Evolutionary conservation across 129 eudicot species (phyloP).

Genomic region (Arctium lappa): DNA sequence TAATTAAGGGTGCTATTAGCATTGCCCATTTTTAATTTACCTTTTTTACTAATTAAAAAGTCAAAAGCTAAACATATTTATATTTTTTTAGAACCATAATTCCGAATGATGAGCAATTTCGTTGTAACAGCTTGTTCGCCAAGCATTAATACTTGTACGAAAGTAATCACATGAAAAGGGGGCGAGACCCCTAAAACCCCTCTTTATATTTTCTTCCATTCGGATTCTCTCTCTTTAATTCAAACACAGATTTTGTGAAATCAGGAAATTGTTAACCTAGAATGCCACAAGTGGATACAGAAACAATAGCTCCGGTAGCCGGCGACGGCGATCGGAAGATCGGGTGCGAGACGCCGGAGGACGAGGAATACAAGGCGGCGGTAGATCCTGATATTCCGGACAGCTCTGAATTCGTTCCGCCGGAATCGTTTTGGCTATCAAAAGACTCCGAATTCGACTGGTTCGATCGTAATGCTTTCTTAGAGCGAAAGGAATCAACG

Average conservation of each 20-base stretch:
- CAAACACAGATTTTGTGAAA: not conserved
- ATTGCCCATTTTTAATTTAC: not conserved
- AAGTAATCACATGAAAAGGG: not conserved
- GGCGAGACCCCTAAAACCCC: conserved; percentile 3
- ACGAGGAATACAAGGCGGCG: not conserved
- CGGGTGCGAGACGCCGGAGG: conserved; percentile 3
- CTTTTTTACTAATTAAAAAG: not conserved
- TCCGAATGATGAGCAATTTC: not conserved
- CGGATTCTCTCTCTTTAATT: not conserved
- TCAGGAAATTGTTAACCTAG: not conserved
- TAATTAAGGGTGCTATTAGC: too few relatives aligned
- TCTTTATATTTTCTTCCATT: conserved; percentile 3
- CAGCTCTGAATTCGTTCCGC: conserved; percentile 46
- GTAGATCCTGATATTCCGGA: conserved; percentile 24
- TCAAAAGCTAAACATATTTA: not conserved
- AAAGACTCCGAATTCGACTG: conserved; percentile 88
- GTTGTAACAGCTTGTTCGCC: not conserved
- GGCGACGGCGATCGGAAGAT: conserved; percentile 13
- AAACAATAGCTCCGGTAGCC: conserved; percentile 4
- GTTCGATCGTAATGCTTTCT: conserved; percentile 71
- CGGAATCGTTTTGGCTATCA: conserved; percentile 86
- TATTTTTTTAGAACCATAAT: not conserved
- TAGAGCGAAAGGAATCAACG: conserved; percentile 76
- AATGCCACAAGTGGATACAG: not conserved
- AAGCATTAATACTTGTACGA: conserved; percentile 13